Conservation (phyloP, 2,329 filamentous ascomycete genomes). For the Cyphellophora europaea region DNA sequence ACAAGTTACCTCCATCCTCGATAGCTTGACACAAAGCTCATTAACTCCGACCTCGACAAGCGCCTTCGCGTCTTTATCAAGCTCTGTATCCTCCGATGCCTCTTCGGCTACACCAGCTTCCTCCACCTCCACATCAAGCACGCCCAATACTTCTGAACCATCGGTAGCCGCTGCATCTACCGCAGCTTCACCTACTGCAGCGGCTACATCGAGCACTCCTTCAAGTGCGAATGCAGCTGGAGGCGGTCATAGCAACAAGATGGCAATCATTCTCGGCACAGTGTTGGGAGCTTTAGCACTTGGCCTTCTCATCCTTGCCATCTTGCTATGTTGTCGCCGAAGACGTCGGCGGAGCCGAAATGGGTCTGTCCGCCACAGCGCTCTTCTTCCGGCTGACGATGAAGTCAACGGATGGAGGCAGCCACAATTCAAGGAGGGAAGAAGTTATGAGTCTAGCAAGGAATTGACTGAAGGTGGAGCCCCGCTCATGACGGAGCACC, state of each 20-base stretch:
- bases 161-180: slow-evolving; percentile 8
- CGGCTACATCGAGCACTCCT: slow-evolving; percentile 3
- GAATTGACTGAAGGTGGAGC: slow-evolving; percentile 2
- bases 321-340: slow-evolving; percentile 12
- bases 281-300: slow-evolving; percentile 16
- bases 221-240: slow-evolving; percentile 2
- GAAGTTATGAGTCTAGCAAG: no score
- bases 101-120: slow-evolving; percentile 5
- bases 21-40: not conserved
- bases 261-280: slow-evolving; percentile 16
- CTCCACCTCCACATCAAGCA: slow-evolving; percentile 5
- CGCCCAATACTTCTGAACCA: slow-evolving; percentile 1
- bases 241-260: slow-evolving; percentile 6
- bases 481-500: slow-evolving; percentile 15
- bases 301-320: slow-evolving; percentile 11
- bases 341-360: slow-evolving; percentile 5
- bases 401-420: slow-evolving; percentile 18
- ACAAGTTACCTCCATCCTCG: slow-evolving; percentile 12
- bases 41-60: slow-evolving; percentile 3
- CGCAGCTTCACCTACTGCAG: slow-evolving; percentile 7
- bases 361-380: slow-evolving; percentile 12
- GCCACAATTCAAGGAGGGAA: slow-evolving; percentile 2
- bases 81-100: slow-evolving; percentile 3
- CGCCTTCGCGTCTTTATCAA: slow-evolving; percentile 3
- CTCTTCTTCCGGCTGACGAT: slow-evolving; percentile 14